A percentile compares a stretch with the other conserved stretches of the same genome.
Evolutionary conservation across 192 early-diverging fungal genomes (phyloP).

Genomic region (Umbelopsis vinacea): DNA sequence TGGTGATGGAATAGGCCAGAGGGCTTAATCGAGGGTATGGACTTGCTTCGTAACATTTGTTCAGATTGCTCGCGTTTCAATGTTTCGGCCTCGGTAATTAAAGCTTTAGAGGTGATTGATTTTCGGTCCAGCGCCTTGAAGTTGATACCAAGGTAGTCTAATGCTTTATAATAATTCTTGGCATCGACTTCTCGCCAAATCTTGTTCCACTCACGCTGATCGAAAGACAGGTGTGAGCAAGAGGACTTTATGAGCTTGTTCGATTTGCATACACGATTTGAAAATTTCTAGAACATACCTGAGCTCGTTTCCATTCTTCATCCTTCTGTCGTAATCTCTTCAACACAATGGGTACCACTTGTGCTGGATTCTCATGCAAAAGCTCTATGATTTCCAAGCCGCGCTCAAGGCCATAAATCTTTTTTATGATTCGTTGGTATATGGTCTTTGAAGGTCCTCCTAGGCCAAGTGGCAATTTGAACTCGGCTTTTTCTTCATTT

Average conservation of each 20-base stretch:
- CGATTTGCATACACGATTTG: not conserved
- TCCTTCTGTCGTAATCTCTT: conserved; percentile 97
- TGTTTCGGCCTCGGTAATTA: conserved; percentile 86
- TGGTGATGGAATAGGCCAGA: conserved; percentile 52
- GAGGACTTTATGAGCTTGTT: not conserved
- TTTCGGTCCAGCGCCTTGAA: conserved; percentile 92
- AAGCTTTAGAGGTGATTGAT: conserved; percentile 72
- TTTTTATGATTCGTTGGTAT: conserved; percentile 92
- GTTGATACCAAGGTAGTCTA: conserved; percentile 93
- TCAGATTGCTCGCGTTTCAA: conserved; percentile 82
- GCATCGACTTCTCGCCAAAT: conserved; percentile 94
- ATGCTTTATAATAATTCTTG: conserved; percentile 92
- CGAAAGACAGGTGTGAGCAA: conserved; percentile 17
- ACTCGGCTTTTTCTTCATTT: conserved; percentile 72
- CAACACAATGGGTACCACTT: conserved; percentile 92
- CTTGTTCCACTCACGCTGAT: conserved; percentile 93
- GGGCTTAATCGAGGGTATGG: conserved; percentile 29
- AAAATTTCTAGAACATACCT: conserved; percentile 50
- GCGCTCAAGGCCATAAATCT: conserved; percentile 89
- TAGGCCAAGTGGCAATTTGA: conserved; percentile 76
- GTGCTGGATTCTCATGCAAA: conserved; percentile 88
- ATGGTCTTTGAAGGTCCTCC: conserved; percentile 87
- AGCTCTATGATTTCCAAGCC: conserved; percentile 90
- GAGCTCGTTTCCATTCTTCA: conserved; percentile 94
- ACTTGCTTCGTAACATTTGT: conserved; percentile 38